Conservation (phyloP, 2,329 filamentous ascomycete species). For the Onygenales sp. region DNA sequence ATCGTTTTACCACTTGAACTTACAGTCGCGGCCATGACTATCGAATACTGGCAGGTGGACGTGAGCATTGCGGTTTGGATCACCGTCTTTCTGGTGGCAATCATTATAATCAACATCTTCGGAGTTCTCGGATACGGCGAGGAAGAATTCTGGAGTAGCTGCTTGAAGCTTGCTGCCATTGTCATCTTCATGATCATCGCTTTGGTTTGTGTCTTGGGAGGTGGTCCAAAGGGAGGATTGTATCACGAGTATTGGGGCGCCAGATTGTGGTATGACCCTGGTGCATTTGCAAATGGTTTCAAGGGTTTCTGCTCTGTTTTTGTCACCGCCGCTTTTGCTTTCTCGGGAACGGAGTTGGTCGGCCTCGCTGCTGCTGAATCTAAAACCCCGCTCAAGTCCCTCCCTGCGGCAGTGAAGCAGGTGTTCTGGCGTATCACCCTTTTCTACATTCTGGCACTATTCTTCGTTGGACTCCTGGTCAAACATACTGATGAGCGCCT, state of each 20-base stretch:
- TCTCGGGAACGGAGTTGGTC: slow-evolving; percentile 46
- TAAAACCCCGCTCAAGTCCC: slow-evolving; percentile 41
- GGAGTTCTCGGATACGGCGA: slow-evolving; percentile 78
- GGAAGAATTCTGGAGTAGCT: slow-evolving; percentile 70
- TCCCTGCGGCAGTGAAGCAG: slow-evolving; percentile 40
- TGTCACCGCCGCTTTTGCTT: slow-evolving; percentile 48
- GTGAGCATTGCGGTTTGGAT: slow-evolving; percentile 41
- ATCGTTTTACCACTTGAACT: slow-evolving; percentile 73
- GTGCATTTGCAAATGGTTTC: slow-evolving; percentile 40
- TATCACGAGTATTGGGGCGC: slow-evolving; percentile 20
- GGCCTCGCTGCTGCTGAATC: slow-evolving; percentile 46
- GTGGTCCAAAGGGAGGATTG: slow-evolving; percentile 28
- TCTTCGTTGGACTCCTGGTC: slow-evolving; percentile 39
- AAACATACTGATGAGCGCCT: slow-evolving; percentile 30
- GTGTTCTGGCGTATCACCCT: slow-evolving; percentile 44
- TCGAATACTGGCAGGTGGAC: slow-evolving; percentile 56
- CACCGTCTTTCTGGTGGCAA: slow-evolving; percentile 61
- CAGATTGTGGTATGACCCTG: slow-evolving; percentile 33
- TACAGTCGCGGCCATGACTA: slow-evolving; percentile 68
- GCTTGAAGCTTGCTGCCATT: slow-evolving; percentile 71
- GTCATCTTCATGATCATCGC: slow-evolving; percentile 82
- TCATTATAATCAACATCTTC: slow-evolving; percentile 69
- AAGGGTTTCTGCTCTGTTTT: slow-evolving; percentile 49
- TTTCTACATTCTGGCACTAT: slow-evolving; percentile 40
- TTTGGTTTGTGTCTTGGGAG: slow-evolving; percentile 49